Evolutionary conservation across 805 yeast species (phyloP).

Genomic region (Grigorovia transvaalensis): DNA sequence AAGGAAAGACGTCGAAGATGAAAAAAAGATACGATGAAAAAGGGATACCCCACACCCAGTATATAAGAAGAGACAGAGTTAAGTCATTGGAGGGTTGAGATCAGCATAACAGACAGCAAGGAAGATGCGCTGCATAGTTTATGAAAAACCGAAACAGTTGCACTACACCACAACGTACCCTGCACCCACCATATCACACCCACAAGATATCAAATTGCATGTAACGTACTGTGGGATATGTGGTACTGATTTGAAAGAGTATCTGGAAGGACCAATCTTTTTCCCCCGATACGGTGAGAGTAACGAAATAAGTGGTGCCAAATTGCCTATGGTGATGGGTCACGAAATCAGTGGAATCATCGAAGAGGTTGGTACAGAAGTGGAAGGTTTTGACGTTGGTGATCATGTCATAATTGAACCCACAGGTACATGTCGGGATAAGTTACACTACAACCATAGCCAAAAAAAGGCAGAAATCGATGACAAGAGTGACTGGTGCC

Average conservation of each 20-base stretch:
- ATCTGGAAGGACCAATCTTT: slow-evolving; percentile 48
- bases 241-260: slow-evolving; percentile 54
- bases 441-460: slow-evolving; percentile 32
- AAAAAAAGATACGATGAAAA: no score
- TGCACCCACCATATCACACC: slow-evolving; percentile 29
- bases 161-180: slow-evolving; percentile 26
- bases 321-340: slow-evolving; percentile 40
- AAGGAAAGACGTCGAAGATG: no score
- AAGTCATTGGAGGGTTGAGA: no score
- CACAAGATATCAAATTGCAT: slow-evolving; percentile 35
- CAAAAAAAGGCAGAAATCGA: slow-evolving; percentile 31
- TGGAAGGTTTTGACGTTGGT: slow-evolving; percentile 36
- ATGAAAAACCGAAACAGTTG: neutral
- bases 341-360: slow-evolving; percentile 45
- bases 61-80: no score
- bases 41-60: no score
- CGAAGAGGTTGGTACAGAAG: slow-evolving; percentile 37
- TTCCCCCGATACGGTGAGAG: slow-evolving; percentile 33
- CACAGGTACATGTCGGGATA: slow-evolving; percentile 46
- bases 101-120: neutral
- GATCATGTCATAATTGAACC: slow-evolving; percentile 58
- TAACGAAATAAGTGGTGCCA: slow-evolving; percentile 30
- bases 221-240: slow-evolving; percentile 51
- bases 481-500: slow-evolving; percentile 31
- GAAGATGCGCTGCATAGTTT: neutral